A percentile compares a stretch with the other conserved stretches of the same genome.
Conservation (phyloP, 139 green algal species). For the Ostreobium quekettii region DNA sequence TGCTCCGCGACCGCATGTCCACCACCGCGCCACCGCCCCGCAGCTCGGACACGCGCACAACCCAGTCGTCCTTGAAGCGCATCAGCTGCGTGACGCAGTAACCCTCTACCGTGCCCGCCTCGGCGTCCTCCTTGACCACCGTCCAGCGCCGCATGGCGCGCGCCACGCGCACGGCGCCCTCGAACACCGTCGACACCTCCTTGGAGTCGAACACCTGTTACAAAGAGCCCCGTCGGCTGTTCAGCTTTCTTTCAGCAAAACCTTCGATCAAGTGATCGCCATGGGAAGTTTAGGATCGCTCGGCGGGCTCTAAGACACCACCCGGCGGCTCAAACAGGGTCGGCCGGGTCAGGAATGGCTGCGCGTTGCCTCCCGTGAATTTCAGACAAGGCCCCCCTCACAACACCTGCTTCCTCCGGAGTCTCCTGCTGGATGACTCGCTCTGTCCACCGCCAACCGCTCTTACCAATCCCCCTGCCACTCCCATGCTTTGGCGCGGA, state of each 20-base stretch:
- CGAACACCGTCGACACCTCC: constrained; percentile 11
- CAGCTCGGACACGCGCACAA: constrained; percentile 13
- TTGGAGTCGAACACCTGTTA: neutral
- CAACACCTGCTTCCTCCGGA: too few relatives aligned
- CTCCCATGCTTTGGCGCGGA: too few relatives aligned
- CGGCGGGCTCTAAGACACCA: neutral
- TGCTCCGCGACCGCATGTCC: constrained; percentile 24
- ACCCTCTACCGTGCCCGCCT: constrained; percentile 27
- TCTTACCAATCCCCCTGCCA: too few relatives aligned
- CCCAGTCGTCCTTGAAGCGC: constrained; percentile 41
- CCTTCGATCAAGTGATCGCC: neutral
- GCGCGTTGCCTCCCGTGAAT: too few relatives aligned
- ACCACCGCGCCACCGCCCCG: constrained; percentile 5
- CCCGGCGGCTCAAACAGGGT: too few relatives aligned
- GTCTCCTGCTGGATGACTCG: too few relatives aligned
- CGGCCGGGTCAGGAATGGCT: too few relatives aligned
- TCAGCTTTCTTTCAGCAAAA: neutral
- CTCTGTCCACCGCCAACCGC: too few relatives aligned
- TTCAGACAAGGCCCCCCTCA: too few relatives aligned
- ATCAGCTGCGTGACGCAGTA: constrained; percentile 34
- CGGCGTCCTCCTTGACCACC: constrained; percentile 21
- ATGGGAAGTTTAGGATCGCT: neutral
- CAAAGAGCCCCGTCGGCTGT: too few relatives aligned
- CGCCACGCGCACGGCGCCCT: constrained; percentile 15
- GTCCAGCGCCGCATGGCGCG: constrained; percentile 26